These are phyloP conservation scores for Xylariaceae sp. DNA, from an alignment of 2,329 filamentous ascomycete genomes.

Conservation along the genomic window DNA sequence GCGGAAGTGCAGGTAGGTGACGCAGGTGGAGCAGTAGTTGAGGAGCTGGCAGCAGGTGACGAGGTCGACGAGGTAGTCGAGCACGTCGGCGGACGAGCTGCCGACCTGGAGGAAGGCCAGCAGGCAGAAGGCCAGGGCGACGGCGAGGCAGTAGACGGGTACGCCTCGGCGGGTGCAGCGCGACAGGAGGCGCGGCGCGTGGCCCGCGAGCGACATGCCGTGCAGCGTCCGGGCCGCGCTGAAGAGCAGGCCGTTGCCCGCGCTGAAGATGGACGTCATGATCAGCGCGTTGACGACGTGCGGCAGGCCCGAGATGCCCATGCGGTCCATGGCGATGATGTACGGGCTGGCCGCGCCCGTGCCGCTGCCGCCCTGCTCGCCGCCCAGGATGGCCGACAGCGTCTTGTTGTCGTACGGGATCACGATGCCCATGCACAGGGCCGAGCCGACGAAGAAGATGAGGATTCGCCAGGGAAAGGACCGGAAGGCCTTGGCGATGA, in stretches of 20 bases:
- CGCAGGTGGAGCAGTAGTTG: constrained; percentile 6
- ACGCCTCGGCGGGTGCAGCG: constrained; percentile 47
- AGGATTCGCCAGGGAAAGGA: constrained; percentile 55
- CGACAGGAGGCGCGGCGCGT: constrained; percentile 40
- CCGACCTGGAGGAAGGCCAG: constrained; percentile 8
- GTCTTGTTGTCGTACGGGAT: constrained; percentile 50
- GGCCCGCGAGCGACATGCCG: constrained; percentile 45
- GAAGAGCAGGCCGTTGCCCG: constrained; percentile 51
- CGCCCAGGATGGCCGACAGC: constrained; percentile 42
- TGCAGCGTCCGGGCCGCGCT: constrained; percentile 49
- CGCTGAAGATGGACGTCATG: constrained; percentile 46
- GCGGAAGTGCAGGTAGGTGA: constrained; percentile 8
- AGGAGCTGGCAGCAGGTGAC: constrained; percentile 8
- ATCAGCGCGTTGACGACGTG: constrained; percentile 53
- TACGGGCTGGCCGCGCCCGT: constrained; percentile 44
- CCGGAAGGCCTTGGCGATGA: constrained; percentile 53
- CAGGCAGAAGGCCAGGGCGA: constrained; percentile 46
- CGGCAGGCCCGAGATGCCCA: constrained; percentile 42
- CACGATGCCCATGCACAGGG: constrained; percentile 51
- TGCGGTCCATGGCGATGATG: constrained; percentile 44
- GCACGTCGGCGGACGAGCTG: constrained; percentile 6
- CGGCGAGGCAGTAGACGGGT: constrained; percentile 50
- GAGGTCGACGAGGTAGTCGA: constrained; percentile 8
- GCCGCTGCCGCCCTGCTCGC: constrained; percentile 39
- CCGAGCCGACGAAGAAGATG: constrained; percentile 55